Conservation (phyloP, 495 filamentous ascomycete genomes). For the Amniculicola lignicola region DNA sequence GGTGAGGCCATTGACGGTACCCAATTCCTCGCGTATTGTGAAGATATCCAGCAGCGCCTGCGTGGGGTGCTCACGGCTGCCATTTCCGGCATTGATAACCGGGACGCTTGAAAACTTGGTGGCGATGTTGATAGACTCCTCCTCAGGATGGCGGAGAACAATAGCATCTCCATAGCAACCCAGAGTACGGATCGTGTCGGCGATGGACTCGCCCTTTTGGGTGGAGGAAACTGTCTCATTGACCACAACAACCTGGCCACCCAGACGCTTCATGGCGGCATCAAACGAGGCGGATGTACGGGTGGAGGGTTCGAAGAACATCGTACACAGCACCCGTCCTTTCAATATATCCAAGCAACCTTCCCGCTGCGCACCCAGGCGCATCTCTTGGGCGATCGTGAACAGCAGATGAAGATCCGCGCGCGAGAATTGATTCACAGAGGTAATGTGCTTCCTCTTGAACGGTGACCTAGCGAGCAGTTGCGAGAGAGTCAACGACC, state of each 20-base stretch:
- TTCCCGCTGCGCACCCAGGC: constrained; percentile 82
- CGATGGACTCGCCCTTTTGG: constrained; percentile 87
- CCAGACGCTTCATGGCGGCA: constrained; percentile 94
- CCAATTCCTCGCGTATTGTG: constrained; percentile 95
- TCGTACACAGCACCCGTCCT: constrained; percentile 77
- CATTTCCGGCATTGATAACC: constrained; percentile 95
- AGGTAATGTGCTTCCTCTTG: constrained; percentile 80
- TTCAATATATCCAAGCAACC: constrained; percentile 84
- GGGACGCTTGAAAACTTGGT: constrained; percentile 83
- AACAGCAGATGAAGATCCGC: constrained; percentile 88
- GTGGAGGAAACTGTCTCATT: constrained; percentile 76
- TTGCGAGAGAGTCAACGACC: constrained; percentile 55
- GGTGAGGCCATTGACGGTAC: constrained; percentile 86
- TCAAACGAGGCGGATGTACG: constrained; percentile 96
- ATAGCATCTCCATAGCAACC: constrained; percentile 92
- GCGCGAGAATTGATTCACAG: constrained; percentile 82
- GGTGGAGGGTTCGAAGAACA: constrained; percentile 98
- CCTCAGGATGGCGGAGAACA: constrained; percentile 86
- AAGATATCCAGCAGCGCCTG: constrained; percentile 98
- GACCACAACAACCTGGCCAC: constrained; percentile 76
- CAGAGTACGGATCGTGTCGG: constrained; percentile 90
- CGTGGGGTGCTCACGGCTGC: constrained; percentile 90
- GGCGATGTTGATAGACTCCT: constrained; percentile 71
- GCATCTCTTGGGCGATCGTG: constrained; percentile 95
- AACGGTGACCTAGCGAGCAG: constrained; percentile 78